Conservation (phyloP, 257 asterid genomes). For the Nicotiana tabacum region DNA sequence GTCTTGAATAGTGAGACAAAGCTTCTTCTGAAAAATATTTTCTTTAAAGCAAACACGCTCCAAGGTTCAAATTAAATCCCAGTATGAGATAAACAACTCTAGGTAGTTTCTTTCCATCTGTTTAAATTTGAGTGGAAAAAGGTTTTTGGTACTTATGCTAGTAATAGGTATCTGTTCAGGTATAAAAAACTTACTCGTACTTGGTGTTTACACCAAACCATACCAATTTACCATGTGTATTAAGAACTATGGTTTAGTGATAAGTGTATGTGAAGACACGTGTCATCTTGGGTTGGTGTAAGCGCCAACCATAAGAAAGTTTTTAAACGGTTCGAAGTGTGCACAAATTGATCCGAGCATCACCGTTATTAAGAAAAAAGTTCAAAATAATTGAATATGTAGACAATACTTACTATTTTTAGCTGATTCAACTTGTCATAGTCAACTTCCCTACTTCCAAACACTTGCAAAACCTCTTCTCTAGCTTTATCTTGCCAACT, state of each 20-base stretch:
- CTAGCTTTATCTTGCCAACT: conserved; percentile 28
- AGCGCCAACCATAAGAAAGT: too few relatives aligned
- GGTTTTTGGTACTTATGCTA: too few relatives aligned
- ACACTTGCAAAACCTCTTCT: conserved; percentile 19
- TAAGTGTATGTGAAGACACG: too few relatives aligned
- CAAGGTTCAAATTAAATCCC: background rate
- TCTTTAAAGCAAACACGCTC: too few relatives aligned
- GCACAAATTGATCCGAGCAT: background rate
- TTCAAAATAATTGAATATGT: background rate
- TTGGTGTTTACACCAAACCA: too few relatives aligned
- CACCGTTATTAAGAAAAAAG: background rate
- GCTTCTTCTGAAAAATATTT: too few relatives aligned
- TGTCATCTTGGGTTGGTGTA: too few relatives aligned
- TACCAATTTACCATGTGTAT: too few relatives aligned
- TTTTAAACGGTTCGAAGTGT: background rate
- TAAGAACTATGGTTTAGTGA: too few relatives aligned
- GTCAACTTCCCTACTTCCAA: conserved; percentile 12
- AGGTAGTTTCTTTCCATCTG: background rate
- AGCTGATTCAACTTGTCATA: conserved; percentile 20
- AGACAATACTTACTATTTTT: conserved; percentile 14
- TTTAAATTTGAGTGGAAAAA: background rate
- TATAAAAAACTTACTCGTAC: too few relatives aligned
- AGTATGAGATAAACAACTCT: background rate
- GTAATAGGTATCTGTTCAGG: background rate
- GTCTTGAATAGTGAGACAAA: too few relatives aligned